Evolutionary conservation across 139 green algal species (phyloP).

Genomic region (Yamagishiella unicocca): DNA sequence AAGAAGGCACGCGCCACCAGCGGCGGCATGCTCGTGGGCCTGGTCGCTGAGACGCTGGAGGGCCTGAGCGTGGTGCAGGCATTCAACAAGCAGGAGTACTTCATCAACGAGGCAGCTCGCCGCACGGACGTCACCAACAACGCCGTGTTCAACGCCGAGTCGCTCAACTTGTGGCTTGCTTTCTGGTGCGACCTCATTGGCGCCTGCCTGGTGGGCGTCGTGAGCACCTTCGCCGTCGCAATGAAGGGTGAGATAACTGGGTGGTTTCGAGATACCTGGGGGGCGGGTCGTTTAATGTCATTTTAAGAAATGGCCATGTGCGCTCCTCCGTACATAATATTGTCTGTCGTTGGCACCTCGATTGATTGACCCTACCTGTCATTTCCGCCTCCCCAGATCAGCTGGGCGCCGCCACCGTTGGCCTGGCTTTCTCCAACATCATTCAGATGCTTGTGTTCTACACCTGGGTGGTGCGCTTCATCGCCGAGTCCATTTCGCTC

Average conservation of each 20-base stretch:
- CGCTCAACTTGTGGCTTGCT: conserved; percentile 75
- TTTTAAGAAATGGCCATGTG: neutral
- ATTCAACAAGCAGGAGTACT: conserved; percentile 60
- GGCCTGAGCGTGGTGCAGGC: conserved; percentile 71
- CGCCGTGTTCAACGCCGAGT: conserved; percentile 71
- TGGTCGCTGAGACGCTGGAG: conserved; percentile 73
- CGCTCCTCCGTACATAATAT: neutral
- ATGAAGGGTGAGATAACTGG: conserved; percentile 22
- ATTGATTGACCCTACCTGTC: neutral
- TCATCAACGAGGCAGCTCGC: conserved; percentile 61
- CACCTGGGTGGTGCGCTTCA: conserved; percentile 68
- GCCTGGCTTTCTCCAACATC: conserved; percentile 77
- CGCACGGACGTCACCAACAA: conserved; percentile 35
- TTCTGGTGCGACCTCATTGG: conserved; percentile 80
- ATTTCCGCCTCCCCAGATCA: conserved; percentile 4
- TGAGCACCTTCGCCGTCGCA: conserved; percentile 66
- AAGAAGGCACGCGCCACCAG: conserved; percentile 68
- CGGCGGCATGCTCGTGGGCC: conserved; percentile 65
- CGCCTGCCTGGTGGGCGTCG: conserved; percentile 69
- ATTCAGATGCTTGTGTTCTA: conserved; percentile 73
- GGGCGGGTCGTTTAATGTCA: neutral
- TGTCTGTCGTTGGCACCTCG: neutral
- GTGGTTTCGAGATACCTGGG: neutral
- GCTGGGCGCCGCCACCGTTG: conserved; percentile 66
- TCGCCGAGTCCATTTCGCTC: conserved; percentile 63